Evolutionary conservation across 805 yeast species (phyloP).

Genomic region (Metschnikowia anglica): DNA sequence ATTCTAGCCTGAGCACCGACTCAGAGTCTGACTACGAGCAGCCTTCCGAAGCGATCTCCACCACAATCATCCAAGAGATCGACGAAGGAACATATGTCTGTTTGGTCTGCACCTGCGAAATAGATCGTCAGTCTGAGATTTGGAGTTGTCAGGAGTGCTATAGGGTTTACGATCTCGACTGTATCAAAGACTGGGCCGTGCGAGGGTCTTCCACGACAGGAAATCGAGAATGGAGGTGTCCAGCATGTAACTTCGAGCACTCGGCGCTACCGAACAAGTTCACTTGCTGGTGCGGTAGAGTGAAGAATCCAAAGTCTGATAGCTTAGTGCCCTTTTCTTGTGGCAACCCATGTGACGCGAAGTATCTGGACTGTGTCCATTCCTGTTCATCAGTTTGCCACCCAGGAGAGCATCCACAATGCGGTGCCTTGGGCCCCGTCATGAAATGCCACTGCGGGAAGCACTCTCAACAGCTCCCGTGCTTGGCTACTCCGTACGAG

Average conservation of each 20-base stretch:
- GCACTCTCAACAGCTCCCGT: slow-evolving; percentile 63
- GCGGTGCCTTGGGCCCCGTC: slow-evolving; percentile 76
- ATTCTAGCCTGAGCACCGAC: slow-evolving; percentile 3
- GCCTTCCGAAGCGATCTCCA: slow-evolving; percentile 30
- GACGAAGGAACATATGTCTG: slow-evolving; percentile 74
- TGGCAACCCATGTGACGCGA: slow-evolving; percentile 74
- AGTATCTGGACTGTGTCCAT: slow-evolving; percentile 62
- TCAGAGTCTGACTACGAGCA: slow-evolving; percentile 19
- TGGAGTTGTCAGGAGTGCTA: slow-evolving; percentile 82
- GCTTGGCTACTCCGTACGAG: slow-evolving; percentile 64
- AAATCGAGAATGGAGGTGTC: slow-evolving; percentile 78
- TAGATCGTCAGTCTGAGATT: slow-evolving; percentile 60
- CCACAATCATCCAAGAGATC: slow-evolving; percentile 56
- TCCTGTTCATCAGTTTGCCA: slow-evolving; percentile 76
- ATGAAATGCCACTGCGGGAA: slow-evolving; percentile 76
- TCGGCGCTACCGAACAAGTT: slow-evolving; percentile 53
- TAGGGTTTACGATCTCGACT: slow-evolving; percentile 81
- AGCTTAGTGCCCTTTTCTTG: slow-evolving; percentile 76
- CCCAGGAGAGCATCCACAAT: slow-evolving; percentile 83
- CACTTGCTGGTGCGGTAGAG: slow-evolving; percentile 89
- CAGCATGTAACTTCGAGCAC: slow-evolving; percentile 63
- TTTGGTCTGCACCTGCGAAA: slow-evolving; percentile 82
- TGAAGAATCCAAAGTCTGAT: slow-evolving; percentile 60
- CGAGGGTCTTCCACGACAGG: slow-evolving; percentile 66
- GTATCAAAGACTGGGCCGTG: slow-evolving; percentile 84